Evolutionary conservation across 1,284 basidiomycete species (phyloP).

Genomic region (Malassezia obtusa): DNA sequence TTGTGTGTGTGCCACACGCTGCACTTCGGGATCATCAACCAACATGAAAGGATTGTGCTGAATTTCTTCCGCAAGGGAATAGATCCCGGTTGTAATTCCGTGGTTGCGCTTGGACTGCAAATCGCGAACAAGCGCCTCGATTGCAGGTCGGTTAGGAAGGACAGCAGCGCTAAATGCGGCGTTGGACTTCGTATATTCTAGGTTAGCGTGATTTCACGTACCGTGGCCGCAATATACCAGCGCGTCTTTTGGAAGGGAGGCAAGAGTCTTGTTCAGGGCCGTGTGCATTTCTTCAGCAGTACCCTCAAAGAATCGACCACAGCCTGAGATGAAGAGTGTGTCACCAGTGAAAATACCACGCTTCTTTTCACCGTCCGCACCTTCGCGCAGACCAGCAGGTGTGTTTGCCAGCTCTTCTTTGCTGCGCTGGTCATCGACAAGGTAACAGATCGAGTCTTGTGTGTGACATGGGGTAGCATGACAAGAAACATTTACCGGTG

Average conservation of each 20-base stretch:
- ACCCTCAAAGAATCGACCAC: conserved; percentile 96
- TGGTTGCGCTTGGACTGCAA: conserved; percentile 45
- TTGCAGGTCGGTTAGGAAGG: conserved; percentile 58
- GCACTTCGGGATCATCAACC: conserved; percentile 25
- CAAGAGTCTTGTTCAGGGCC: conserved; percentile 59
- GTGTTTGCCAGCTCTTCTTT: background rate
- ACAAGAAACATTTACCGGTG: conserved; percentile 25
- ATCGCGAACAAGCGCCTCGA: conserved; percentile 53
- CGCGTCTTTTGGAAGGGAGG: conserved; percentile 66
- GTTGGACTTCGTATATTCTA: conserved; percentile 46
- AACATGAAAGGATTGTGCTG: conserved; percentile 48
- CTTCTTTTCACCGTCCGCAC: conserved; percentile 54
- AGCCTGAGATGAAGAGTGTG: conserved; percentile 84
- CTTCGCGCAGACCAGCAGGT: conserved; percentile 42
- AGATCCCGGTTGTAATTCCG: conserved; percentile 61
- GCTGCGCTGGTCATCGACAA: conserved; percentile 55
- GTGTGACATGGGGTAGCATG: conserved; percentile 91
- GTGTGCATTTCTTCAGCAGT: conserved; percentile 75
- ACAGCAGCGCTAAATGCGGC: conserved; percentile 51
- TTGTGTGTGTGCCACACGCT: conserved; percentile 50
- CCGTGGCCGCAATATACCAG: conserved; percentile 80
- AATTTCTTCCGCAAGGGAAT: conserved; percentile 74
- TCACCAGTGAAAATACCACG: conserved; percentile 86
- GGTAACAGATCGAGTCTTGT: conserved; percentile 88
- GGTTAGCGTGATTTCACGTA: conserved; percentile 6